Evolutionary conservation across 495 filamentous ascomycete genomes (phyloP).

Genomic region (Hypoxylon lienhwacheense): DNA sequence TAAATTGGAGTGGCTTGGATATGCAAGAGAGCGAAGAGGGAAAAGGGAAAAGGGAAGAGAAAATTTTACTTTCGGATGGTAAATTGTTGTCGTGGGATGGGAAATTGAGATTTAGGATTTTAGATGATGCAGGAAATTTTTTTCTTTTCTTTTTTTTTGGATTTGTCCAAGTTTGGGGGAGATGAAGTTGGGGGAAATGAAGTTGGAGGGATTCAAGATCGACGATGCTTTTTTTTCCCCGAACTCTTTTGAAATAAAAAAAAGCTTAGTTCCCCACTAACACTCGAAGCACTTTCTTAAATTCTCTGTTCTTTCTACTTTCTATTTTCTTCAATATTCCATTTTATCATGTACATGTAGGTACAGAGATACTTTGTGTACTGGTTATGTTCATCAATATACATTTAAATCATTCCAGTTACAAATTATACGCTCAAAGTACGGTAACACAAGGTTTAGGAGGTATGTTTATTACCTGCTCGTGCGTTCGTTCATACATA

Average conservation of each 20-base stretch:
- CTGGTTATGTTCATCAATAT: neutral
- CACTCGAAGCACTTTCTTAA: neutral
- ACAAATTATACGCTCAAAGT: constrained; percentile 1
- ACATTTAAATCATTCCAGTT: neutral
- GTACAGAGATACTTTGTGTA: too few relatives aligned
- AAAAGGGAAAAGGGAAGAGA: neutral
- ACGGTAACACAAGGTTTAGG: constrained; percentile 7
- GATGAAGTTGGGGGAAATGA: constrained; percentile 3
- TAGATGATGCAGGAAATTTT: too few relatives aligned
- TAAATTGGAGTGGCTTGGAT: constrained; percentile 15
- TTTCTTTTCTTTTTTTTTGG: too few relatives aligned
- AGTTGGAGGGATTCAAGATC: constrained; percentile 1
- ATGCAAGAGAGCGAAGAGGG: constrained; percentile 4
- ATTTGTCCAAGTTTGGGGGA: neutral
- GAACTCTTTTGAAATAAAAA: too few relatives aligned
- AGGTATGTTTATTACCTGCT: constrained; percentile 2
- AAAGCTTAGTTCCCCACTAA: neutral
- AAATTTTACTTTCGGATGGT: neutral
- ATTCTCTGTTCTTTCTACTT: neutral
- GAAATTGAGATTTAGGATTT: too few relatives aligned
- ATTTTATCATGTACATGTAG: too few relatives aligned
- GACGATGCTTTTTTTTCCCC: too few relatives aligned
- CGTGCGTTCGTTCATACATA: too few relatives aligned
- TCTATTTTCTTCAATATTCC: neutral
- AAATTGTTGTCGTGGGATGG: neutral